Conservation (phyloP, 345 rosid genomes). For the Populus ilicifolia region DNA sequence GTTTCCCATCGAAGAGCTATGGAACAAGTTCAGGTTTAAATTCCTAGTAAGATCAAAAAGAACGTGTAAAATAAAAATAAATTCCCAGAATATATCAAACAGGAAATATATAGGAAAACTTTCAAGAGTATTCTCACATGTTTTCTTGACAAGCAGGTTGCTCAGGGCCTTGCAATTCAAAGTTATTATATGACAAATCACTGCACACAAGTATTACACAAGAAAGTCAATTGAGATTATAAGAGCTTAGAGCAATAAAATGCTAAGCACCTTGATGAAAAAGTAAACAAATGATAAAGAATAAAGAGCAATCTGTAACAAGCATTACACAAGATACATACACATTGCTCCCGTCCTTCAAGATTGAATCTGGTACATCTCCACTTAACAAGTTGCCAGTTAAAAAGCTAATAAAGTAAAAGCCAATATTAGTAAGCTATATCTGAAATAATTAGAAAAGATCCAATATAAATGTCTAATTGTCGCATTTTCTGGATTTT, state of each 20-base stretch:
- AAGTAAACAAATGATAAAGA: neutral
- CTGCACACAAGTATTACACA: constrained; percentile 31
- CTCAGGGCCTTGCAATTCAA: constrained; percentile 32
- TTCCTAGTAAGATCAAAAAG: constrained; percentile 30
- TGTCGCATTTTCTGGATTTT: neutral
- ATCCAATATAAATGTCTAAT: neutral
- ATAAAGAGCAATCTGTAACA: constrained; percentile 8
- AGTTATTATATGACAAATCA: constrained; percentile 53
- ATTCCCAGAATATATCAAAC: neutral
- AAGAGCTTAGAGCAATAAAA: neutral
- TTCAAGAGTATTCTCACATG: constrained; percentile 30
- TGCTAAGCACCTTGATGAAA: neutral
- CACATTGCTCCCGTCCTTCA: constrained; percentile 35
- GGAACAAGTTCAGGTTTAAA: constrained; percentile 59
- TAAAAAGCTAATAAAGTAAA: constrained; percentile 29
- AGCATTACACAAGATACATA: constrained; percentile 26
- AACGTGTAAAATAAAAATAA: constrained; percentile 9
- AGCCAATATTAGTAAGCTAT: neutral
- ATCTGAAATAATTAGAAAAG: neutral
- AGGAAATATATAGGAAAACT: neutral
- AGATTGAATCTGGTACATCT: constrained; percentile 31
- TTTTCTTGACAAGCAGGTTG: constrained; percentile 31
- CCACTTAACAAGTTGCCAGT: constrained; percentile 39
- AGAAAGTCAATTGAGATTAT: neutral
- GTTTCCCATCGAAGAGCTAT: constrained; percentile 39